Evolutionary conservation across 306 rosid genomes (phyloP), one percentile per base, ranked within the genome.

Genomic region (Hippophae rhamnoides): DNA sequence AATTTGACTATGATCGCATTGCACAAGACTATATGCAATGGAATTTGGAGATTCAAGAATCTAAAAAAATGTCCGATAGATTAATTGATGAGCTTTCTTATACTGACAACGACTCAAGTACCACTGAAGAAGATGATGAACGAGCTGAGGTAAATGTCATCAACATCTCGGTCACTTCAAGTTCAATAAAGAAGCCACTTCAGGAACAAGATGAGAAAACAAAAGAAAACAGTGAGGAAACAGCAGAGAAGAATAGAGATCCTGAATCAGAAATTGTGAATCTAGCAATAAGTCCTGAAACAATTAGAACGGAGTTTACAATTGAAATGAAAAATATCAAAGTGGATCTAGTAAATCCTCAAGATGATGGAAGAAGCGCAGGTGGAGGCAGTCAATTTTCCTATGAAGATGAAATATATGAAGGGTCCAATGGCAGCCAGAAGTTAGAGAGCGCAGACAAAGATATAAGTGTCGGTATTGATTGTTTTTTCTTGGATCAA

Each of bases 21-120:
- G 73, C 59, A 55, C 52, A 45, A 51, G 70, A 74, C 13, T 49
- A 8, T 50, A 18, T 48, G 23, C 50, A 10, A 62, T 72, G 63
- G 46, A 52, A 58, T 59, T 58, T 42, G 3, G 70, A 60, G 52
- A 54, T 67, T 70, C 73, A 72, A 47, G 89, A 75, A 65, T 63
- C 55, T 25, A 70, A 49, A 31, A 50, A 64, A 43, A 57, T 56
- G 23, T 44, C 62, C 0, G 49, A 62, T 26, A 71, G 69, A 53
- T 7, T 46, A 55, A 64, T 47, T 23, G 67, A 59, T 53, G 77
- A 74, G 66, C 51, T 69, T 64, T 73, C 78, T 41, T 40, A 47
- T 47, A 27, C 43, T 5, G 77, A 68, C 61, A 63, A 77, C 60
- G 64, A 72, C 31, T 50, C 60, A 41, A 63, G 41, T 51, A 51